These are phyloP conservation scores for Xanthoceras sorbifolium DNA, from an alignment of 345 rosid genomes.

Conservation along the genomic window DNA sequence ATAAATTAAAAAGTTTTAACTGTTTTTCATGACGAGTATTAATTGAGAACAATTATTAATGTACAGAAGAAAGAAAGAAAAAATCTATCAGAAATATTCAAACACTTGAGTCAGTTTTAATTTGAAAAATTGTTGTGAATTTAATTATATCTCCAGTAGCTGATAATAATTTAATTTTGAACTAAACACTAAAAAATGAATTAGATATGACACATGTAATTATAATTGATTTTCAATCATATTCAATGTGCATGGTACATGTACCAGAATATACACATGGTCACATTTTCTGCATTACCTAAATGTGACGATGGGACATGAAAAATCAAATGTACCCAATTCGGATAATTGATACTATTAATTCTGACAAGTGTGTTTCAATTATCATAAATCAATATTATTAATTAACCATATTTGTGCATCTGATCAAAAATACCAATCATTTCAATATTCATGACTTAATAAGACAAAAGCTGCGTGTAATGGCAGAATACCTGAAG, in stretches of 20 bases:
- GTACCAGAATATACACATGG: too few species aligned
- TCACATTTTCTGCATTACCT: too few species aligned
- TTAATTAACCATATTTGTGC: neutral
- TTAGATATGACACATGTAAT: neutral
- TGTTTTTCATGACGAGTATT: too few species aligned
- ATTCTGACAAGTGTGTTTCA: neutral
- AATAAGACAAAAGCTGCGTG: constrained; percentile 10
- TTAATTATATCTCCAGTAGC: too few species aligned
- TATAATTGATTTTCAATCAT: neutral
- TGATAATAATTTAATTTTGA: too few species aligned
- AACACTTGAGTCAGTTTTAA: too few species aligned
- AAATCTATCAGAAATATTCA: too few species aligned
- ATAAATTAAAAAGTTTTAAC: too few species aligned
- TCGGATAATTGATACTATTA: neutral
- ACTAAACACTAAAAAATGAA: neutral
- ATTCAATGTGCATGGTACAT: neutral
- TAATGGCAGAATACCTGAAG: neutral
- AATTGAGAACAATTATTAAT: too few species aligned
- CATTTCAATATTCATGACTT: neutral
- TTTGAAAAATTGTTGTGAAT: too few species aligned
- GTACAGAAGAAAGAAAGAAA: too few species aligned
- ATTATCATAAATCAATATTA: neutral
- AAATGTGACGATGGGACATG: neutral
- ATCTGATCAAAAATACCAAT: neutral
- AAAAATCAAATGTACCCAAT: neutral